Conservation (phyloP, 2,329 filamentous ascomycete genomes). For the Fusarium torreyae region DNA sequence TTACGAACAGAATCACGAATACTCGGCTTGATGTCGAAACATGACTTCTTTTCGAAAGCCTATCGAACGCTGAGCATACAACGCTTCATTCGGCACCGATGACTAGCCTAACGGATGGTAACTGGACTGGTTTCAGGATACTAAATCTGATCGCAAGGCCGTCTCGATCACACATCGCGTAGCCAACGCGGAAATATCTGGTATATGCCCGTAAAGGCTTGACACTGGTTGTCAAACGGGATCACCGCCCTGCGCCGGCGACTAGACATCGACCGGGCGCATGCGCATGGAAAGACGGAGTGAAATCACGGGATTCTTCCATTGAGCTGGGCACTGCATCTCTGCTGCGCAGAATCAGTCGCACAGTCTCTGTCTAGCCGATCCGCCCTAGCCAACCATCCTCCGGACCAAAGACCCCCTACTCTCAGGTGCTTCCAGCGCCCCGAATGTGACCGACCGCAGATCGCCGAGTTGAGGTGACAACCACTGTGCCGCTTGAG, state of each 20-base stretch:
- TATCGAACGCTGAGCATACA: conserved; percentile 47
- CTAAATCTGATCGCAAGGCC: conserved; percentile 46
- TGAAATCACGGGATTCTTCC: conserved; percentile 49
- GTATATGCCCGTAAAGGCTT: conserved; percentile 56
- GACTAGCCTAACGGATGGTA: conserved; percentile 37
- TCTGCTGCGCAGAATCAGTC: conserved; percentile 55
- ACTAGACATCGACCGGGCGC: conserved; percentile 19
- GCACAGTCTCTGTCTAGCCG: conserved; percentile 47
- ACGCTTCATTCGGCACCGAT: conserved; percentile 52
- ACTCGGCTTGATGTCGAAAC: conserved; percentile 55
- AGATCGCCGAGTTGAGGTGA: conserved; percentile 41
- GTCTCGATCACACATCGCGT: conserved; percentile 55
- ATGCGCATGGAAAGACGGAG: conserved; percentile 50
- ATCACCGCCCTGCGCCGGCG: conserved; percentile 46
- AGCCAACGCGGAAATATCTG: conserved; percentile 57
- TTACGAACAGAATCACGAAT: conserved; percentile 51
- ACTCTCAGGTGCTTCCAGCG: conserved; percentile 5
- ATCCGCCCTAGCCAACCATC: conserved; percentile 35
- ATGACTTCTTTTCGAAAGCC: conserved; percentile 50
- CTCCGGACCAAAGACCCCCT: conserved; percentile 11
- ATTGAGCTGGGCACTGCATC: conserved; percentile 50
- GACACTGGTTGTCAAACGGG: conserved; percentile 64
- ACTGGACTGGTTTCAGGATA: conserved; percentile 51
- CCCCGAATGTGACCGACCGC: conserved; percentile 25
- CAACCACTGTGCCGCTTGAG: conserved; percentile 26